Base-by-base conservation (phyloP, 1,284 basidiomycete genomes). In the Malassezia cuniculi region DNA sequence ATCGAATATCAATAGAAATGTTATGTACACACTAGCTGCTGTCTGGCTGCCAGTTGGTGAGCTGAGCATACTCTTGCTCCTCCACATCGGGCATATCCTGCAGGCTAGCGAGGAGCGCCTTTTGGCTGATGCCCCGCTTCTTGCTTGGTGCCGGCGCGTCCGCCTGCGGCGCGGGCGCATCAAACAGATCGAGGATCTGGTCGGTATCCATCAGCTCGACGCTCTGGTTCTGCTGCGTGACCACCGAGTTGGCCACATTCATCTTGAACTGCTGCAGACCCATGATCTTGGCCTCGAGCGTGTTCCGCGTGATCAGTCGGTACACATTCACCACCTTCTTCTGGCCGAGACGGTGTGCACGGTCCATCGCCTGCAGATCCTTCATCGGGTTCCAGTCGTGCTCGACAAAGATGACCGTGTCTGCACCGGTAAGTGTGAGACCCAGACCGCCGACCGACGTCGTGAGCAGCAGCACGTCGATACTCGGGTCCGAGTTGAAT, bases 371-470 rank as follows among this genome's bases (percentile, higher is more conserved):
- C 68, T 99, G 93, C 9, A 97, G 71, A 71, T 99, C 93, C 69
- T 95, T 95, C 87, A 93, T 94, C 14, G 93, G 93, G 68, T 99
- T 99, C 93, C 93, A 97, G 68, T 99, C 93, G 68, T 97, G 93
- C 68, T 99, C 93, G 33, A 97, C 86, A 60, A 99, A 97, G 51
- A 99, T 94, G 52, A 99, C 93, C 1, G 93, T 97, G 68, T 97
- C 93, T 7, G 93, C 93, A 17, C 93, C 90, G 0, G 93, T 99
- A 52, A 99, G 72, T 15, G 93, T 99, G 53, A 99, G 71, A 1
- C 93, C 93, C 10, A 99, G 73, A 5, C 93, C 93, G 47, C 93
- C 93, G 31, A 99, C 90, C 51, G 87, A 85, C 0, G 93, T 99
- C 0, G 93, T 99, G 44, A 99, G 74, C 14, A 99, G 74, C 16